phyloP scores from a whole-genome alignment of 2,329 filamentous ascomycete genomes.

The Venturia aucupariae region DNA sequence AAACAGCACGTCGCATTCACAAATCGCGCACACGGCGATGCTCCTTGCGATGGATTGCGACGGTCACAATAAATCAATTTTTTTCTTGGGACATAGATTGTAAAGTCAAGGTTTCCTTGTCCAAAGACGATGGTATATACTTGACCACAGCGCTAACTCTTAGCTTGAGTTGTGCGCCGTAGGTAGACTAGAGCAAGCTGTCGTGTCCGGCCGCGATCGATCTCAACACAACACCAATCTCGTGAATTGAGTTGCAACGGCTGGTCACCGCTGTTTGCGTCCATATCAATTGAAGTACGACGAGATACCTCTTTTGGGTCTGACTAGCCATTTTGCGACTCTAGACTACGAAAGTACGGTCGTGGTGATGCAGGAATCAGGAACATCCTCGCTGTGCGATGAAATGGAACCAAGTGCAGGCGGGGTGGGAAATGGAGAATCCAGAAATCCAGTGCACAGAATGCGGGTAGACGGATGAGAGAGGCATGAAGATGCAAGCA shows the following conservation, averaged over 20 bases:
- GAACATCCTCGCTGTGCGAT: background rate
- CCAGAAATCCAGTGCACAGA: background rate
- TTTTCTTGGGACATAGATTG: too few relatives aligned
- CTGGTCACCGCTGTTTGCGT: background rate
- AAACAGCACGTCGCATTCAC: too few relatives aligned
- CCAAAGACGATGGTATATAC: too few relatives aligned
- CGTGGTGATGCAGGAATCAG: background rate
- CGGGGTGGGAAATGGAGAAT: background rate
- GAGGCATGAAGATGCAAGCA: background rate
- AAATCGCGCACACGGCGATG: too few relatives aligned
- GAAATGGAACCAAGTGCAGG: background rate
- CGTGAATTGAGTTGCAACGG: background rate
- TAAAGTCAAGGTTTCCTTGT: too few relatives aligned
- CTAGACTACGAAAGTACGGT: background rate
- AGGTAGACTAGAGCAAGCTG: background rate
- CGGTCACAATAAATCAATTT: too few relatives aligned
- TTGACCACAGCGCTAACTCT: too few relatives aligned
- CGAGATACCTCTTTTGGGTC: background rate
- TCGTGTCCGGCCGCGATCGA: background rate
- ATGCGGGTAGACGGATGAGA: background rate
- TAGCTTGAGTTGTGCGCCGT: too few relatives aligned
- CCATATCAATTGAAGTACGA: too few relatives aligned
- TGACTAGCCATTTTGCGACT: background rate
- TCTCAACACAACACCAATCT: background rate
- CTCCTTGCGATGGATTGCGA: too few relatives aligned